Percentiles rank a stretch among this genome's conserved stretches.
phyloP scores from a whole-genome alignment of 139 green algal species.

The Ulvella scutata region DNA sequence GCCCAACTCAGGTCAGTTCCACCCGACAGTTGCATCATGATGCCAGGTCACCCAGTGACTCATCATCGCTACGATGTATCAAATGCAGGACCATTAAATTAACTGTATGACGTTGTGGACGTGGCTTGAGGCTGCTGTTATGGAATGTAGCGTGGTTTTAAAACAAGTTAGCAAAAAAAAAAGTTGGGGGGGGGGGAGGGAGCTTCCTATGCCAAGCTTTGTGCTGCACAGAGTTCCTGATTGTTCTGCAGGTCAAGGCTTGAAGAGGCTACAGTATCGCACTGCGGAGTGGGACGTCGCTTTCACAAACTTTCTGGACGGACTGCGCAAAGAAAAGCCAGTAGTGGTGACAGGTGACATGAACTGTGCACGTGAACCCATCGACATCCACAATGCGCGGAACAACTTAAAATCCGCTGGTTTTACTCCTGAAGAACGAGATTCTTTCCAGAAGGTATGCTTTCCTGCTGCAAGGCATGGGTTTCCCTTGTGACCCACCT shows the following conservation, averaged over 20 bases:
- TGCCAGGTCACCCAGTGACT: no score
- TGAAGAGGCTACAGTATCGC: slow-evolving; percentile 44
- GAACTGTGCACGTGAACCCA: slow-evolving; percentile 39
- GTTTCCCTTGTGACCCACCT: no score
- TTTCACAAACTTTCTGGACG: slow-evolving; percentile 12
- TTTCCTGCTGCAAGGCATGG: no score
- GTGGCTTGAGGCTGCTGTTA: no score
- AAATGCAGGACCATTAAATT: no score
- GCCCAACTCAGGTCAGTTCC: slow-evolving; percentile 39
- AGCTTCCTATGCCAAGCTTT: no score
- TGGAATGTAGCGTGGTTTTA: no score
- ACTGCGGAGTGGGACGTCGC: slow-evolving; percentile 25
- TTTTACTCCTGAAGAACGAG: slow-evolving; percentile 31
- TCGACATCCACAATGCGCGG: slow-evolving; percentile 66
- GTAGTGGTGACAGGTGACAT: slow-evolving; percentile 44
- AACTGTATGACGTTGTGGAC: no score
- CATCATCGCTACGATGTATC: no score
- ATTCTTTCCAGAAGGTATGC: neutral
- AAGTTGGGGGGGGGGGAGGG: no score
- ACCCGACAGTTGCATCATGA: no score
- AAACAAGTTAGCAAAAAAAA: no score
- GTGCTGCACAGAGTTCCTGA: neutral
- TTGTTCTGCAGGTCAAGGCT: slow-evolving; percentile 14
- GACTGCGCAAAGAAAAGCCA: slow-evolving; percentile 28
- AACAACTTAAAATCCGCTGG: slow-evolving; percentile 45